Evolutionary conservation across 768 basidiomycete species (phyloP), one percentile per base, ranked within the genome.

Genomic region (Mrakia frigida): DNA sequence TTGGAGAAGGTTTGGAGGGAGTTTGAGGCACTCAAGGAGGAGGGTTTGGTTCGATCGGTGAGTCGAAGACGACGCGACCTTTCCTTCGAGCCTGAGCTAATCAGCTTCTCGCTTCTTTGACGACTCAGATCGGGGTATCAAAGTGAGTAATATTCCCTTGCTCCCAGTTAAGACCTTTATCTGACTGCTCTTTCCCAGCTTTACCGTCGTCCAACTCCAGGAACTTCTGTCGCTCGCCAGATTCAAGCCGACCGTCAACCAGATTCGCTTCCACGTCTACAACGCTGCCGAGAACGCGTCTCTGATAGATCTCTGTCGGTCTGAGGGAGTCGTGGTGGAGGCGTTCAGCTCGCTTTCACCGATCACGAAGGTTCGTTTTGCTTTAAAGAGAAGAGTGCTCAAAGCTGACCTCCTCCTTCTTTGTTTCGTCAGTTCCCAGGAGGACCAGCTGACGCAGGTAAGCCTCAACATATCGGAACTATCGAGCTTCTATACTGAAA

Each of bases 201-300:
- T 43, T 65, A 63, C 50, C 71, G 71, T 56, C 28, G 28, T 31
- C 10, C n/a, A 67, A 11, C 70, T 73, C 18, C n/a, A 21, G 4
- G 61, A 41, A 1, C 21, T 77, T 13, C 76, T 77, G 35, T 21
- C 13, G 35, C 14, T 28, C 10, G 71, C 76, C 14, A 43, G 39
- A 60, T 68, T 73, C 65, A 77, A 73, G 53, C 76, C 76, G 1
- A 43, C 60, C 10, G 63, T 77, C 70, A 76, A 76, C 53, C 76
- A 77, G 46, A 73, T 77, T 33, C 72, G 43, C n/a, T 67, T 65
- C 63, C 76, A 77, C 52, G 61, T 61, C 23, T 77, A 77, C 70
- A 77, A 77, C 52, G 71, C 70, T 28, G 69, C 41, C 25, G 43
- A 60, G 35, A 59, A 65, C 31, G 52, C 28, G 2, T n/a, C 59